Base-by-base conservation (phyloP, 345 rosid species). In the Salix arbutifolia region DNA sequence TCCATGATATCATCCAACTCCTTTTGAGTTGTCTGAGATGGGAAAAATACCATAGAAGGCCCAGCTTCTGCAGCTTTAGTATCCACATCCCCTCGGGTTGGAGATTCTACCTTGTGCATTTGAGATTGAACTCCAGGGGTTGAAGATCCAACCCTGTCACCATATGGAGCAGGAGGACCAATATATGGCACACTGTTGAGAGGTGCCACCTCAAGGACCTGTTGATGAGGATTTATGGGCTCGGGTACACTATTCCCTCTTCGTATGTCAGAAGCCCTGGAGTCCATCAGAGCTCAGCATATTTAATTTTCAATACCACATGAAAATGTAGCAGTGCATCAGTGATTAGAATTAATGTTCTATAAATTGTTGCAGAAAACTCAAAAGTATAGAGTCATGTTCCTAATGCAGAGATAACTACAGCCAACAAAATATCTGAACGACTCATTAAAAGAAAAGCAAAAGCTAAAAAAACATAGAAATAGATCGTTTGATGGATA, bases 171-270 rank as follows among this genome's bases (percentile, higher is more conserved):
- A 78, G 86, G 69, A 56, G 92, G 88, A 83, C 86, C 88, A 17
- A 85, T 66, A 77, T 91, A 92, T 14, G 97, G 97, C 80, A 86
- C 53, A 48, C 91, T 88, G 58, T 86, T 91, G 78, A 92, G 83
- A 73, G 97, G 97, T 62, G 87, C 80, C 65, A 87, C 94, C 28
- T 75, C 83, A 33, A 89, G 83, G 50, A 85, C 82, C 9, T 58
- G 88, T 9, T 56, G 26, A 19, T 23, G 65, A 50, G 52, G 31
- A 65, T 73, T 60, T 23, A 40, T 65, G 25, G 52, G 70, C 25
- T 25, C 70, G 0, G 84, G 74, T n/a, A 75, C 80, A 46, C 65
- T 61, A 67, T 66, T 76, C 80, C 74, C 77, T 42, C 74, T 76
- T 69, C 70, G 69, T 72, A 65, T 75, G 82, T 73, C 80, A 66